Evolutionary conservation across 352 stramenopile genomes (phyloP).

Genomic region (Phytopythium cucurbitacearum): DNA sequence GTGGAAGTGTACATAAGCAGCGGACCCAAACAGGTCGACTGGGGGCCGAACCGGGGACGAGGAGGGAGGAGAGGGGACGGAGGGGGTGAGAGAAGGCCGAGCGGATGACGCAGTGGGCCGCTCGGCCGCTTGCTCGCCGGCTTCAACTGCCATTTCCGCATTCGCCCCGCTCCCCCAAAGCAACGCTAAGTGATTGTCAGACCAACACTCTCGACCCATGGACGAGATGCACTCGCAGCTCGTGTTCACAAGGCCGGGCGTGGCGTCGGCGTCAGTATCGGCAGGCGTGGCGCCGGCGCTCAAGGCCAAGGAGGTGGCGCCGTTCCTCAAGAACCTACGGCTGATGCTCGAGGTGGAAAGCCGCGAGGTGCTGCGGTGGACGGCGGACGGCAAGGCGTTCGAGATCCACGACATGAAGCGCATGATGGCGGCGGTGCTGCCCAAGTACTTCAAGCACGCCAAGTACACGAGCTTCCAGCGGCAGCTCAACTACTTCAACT

Average conservation of each 20-base stretch:
- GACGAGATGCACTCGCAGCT: constrained; percentile 1
- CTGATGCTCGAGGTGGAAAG: constrained; percentile 54
- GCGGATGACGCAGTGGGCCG: background rate
- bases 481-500: constrained; percentile 94
- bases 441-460: constrained; percentile 93
- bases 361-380: constrained; percentile 45
- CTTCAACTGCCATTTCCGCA: constrained; percentile 9
- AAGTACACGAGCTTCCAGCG: constrained; percentile 93
- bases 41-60: too few relatives aligned
- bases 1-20: too few relatives aligned
- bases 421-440: constrained; percentile 83
- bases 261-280: background rate
- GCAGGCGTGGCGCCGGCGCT: background rate
- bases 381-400: constrained; percentile 45
- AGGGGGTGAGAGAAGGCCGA: too few relatives aligned
- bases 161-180: background rate
- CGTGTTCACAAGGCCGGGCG: background rate
- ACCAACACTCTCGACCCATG: background rate
- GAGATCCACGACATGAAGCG: constrained; percentile 67
- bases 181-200: too few relatives aligned
- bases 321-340: constrained; percentile 66
- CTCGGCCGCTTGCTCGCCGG: background rate
- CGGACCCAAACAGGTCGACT: too few relatives aligned
- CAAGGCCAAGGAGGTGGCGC: constrained; percentile 46
- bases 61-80: too few relatives aligned